phyloP scores from a whole-genome alignment of 2,329 filamentous ascomycete genomes.

The Phialocephala sp. region DNA sequence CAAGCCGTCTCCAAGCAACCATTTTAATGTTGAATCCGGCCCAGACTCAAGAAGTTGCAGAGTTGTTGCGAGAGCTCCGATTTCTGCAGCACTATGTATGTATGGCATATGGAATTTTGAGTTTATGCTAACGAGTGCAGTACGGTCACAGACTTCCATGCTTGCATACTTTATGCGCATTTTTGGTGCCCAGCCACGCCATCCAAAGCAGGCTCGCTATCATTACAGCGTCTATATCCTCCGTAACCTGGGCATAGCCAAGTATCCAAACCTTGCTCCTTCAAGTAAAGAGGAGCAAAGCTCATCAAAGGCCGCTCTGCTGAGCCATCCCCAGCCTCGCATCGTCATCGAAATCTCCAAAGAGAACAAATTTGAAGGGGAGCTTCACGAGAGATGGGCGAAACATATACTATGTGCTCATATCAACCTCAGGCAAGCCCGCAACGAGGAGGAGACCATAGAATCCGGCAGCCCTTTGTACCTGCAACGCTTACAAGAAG shows the following conservation, averaged over 20 bases:
- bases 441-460: conserved; percentile 10
- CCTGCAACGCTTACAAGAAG: not conserved
- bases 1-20: conserved; percentile 16
- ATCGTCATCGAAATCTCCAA: not conserved
- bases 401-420: conserved; percentile 22
- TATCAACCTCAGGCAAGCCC: conserved; percentile 18
- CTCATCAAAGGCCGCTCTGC: not conserved
- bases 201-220: not conserved
- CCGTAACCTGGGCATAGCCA: conserved; percentile 9
- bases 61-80: conserved; percentile 16
- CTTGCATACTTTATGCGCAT: not conserved
- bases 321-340: not conserved
- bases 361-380: conserved; percentile 15
- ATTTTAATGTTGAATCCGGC: not conserved
- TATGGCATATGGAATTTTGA: not conserved
- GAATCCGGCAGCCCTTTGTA: not conserved
- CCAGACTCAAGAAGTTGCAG: not conserved
- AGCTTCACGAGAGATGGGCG: conserved; percentile 20
- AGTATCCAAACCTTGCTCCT: conserved; percentile 2
- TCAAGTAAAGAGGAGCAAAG: not conserved
- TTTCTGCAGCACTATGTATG: conserved; percentile 11
- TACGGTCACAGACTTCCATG: conserved; percentile 6
- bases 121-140: not conserved
- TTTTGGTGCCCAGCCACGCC: not conserved
- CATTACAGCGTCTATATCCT: conserved; percentile 17